Evolutionary conservation across 1,284 basidiomycete species (phyloP).

Genomic region (Laetiporus sulphureus): DNA sequence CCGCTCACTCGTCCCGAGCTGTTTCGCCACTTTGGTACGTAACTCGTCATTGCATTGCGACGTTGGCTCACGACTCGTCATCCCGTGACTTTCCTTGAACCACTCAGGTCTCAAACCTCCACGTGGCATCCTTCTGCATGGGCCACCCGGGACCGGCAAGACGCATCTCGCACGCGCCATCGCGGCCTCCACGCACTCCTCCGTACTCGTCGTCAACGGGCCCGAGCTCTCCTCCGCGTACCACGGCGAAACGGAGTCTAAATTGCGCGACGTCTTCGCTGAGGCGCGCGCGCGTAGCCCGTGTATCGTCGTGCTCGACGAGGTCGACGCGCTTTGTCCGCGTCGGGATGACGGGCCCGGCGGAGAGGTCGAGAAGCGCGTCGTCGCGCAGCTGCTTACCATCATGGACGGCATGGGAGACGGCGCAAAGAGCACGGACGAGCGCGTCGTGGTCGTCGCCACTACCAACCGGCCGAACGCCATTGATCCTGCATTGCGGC

Average conservation of each 20-base stretch:
- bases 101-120: conserved; percentile 77
- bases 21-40: conserved; percentile 80
- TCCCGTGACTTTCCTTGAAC: conserved; percentile 7
- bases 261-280: conserved; percentile 83
- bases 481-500: conserved; percentile 90
- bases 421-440: conserved; percentile 32
- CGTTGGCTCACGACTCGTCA: neutral
- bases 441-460: conserved; percentile 87
- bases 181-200: conserved; percentile 72
- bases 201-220: conserved; percentile 87
- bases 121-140: conserved; percentile 84
- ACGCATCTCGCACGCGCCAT: conserved; percentile 90
- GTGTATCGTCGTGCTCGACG: conserved; percentile 92
- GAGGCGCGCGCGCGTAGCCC: conserved; percentile 80
- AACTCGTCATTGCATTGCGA: conserved; percentile 1
- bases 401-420: conserved; percentile 91
- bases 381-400: conserved; percentile 93
- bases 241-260: conserved; percentile 94
- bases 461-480: conserved; percentile 97
- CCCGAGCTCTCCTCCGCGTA: conserved; percentile 93
- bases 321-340: conserved; percentile 94
- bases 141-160: conserved; percentile 93
- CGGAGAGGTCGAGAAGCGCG: conserved; percentile 92
- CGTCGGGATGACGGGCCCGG: conserved; percentile 81
- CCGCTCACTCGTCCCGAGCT: conserved; percentile 88